Evolutionary conservation across 192 early-diverging fungal species (phyloP).

Genomic region (Linnemannia exigua): DNA sequence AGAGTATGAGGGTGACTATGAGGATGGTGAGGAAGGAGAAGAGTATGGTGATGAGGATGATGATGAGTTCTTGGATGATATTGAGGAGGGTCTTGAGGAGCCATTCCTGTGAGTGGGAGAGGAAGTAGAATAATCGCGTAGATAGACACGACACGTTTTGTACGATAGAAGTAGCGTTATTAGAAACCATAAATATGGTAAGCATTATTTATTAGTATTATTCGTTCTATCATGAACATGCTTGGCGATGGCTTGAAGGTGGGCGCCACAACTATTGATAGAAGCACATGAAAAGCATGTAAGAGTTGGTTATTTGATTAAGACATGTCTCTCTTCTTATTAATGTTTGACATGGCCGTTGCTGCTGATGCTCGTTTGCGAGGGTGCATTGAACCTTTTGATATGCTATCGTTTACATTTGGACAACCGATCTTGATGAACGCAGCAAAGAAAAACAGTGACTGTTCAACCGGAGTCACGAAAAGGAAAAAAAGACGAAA

Average conservation of each 20-base stretch:
- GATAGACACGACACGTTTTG: not conserved
- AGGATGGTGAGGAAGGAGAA: constrained; percentile 55
- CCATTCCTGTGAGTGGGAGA: constrained; percentile 28
- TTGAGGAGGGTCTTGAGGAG: constrained; percentile 39
- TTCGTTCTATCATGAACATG: not conserved
- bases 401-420: not conserved
- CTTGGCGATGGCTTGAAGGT: not conserved
- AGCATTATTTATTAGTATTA: not conserved
- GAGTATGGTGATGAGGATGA: constrained; percentile 48
- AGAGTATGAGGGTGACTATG: constrained; percentile 57
- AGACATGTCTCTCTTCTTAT: no score
- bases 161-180: not conserved
- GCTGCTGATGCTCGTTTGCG: no score
- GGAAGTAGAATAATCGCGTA: not conserved
- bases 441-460: constrained; percentile 16
- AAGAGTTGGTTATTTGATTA: no score
- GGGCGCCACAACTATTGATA: no score
- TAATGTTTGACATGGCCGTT: not conserved
- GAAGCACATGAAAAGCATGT: no score
- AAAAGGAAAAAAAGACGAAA: constrained; percentile 18
- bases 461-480: constrained; percentile 21
- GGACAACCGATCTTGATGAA: not conserved
- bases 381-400: no score
- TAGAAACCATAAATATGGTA: not conserved
- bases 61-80: constrained; percentile 49